A percentile compares a stretch with the other conserved stretches of the same genome.
phyloP scores from a whole-genome alignment of 257 asterid genomes.

The Plantago elongata region DNA sequence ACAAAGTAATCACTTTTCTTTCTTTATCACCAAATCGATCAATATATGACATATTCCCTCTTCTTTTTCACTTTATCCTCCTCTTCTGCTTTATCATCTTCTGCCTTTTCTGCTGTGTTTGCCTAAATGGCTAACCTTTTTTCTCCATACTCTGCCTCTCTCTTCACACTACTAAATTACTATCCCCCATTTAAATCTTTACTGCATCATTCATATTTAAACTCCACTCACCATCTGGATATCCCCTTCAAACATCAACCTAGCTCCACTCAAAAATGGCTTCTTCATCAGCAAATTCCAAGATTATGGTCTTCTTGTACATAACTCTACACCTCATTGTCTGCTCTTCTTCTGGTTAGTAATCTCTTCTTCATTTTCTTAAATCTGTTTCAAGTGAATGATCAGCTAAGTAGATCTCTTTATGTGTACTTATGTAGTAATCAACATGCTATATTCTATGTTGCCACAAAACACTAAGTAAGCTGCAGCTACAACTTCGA shows the following conservation, averaged over 20 bases:
- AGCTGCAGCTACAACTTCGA: not conserved
- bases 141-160: conserved; percentile 17
- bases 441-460: not conserved
- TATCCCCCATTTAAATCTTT: conserved; percentile 8
- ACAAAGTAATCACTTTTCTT: conserved; percentile 65
- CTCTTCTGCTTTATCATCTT: conserved; percentile 22
- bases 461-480: not conserved
- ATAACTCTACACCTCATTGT: conserved; percentile 26
- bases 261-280: conserved; percentile 37
- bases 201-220: conserved; percentile 15
- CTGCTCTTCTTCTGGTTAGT: conserved; percentile 48
- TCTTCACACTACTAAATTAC: not conserved
- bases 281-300: conserved; percentile 20
- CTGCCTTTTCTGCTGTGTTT: conserved; percentile 23
- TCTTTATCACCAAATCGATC: not conserved
- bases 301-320: conserved; percentile 29
- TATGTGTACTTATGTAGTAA: too few species aligned
- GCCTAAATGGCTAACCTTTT: conserved; percentile 26
- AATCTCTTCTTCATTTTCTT: not conserved
- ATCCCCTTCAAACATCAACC: conserved; percentile 12
- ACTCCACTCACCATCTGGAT: conserved; percentile 14
- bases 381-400: not conserved
- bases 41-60: conserved; percentile 37
- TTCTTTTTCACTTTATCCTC: conserved; percentile 34
- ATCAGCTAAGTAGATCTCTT: not conserved